Percentiles rank a stretch among this genome's conserved stretches.
Evolutionary conservation across 495 filamentous ascomycete species (phyloP).

Genomic region (Aspergillus leporis): DNA sequence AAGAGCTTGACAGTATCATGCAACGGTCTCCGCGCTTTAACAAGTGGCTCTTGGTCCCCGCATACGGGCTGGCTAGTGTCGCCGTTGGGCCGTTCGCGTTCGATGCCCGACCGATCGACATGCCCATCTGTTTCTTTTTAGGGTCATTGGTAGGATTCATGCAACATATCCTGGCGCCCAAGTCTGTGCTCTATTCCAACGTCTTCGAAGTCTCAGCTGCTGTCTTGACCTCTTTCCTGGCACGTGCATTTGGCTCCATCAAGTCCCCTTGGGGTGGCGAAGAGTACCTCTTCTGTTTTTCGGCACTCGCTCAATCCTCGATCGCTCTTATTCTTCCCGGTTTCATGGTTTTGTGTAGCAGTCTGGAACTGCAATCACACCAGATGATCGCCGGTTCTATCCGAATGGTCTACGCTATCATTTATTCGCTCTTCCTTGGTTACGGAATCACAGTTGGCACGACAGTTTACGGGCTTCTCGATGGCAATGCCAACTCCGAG

Average conservation of each 20-base stretch:
- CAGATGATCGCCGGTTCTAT: slow-evolving; percentile 89
- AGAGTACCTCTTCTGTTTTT: slow-evolving; percentile 77
- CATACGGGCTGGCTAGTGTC: slow-evolving; percentile 81
- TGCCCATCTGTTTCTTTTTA: slow-evolving; percentile 83
- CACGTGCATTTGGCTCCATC: slow-evolving; percentile 83
- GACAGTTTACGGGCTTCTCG: slow-evolving; percentile 82
- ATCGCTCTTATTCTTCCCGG: slow-evolving; percentile 93
- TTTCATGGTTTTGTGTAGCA: slow-evolving; percentile 78
- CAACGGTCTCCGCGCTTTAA: slow-evolving; percentile 63
- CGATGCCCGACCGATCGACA: slow-evolving; percentile 77
- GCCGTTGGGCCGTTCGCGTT: slow-evolving; percentile 86
- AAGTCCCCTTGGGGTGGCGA: slow-evolving; percentile 43
- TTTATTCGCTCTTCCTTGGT: slow-evolving; percentile 91
- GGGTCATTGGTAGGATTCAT: slow-evolving; percentile 80
- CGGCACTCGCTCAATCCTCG: slow-evolving; percentile 83
- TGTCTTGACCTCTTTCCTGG: slow-evolving; percentile 82
- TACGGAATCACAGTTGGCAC: slow-evolving; percentile 95
- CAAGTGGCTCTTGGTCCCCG: slow-evolving; percentile 69
- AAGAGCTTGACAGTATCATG: slow-evolving; percentile 68
- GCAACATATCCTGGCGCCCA: slow-evolving; percentile 76
- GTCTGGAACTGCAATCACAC: slow-evolving; percentile 83
- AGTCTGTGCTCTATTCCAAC: slow-evolving; percentile 75
- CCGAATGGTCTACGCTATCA: slow-evolving; percentile 93
- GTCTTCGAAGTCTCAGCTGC: slow-evolving; percentile 90
- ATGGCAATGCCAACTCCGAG: slow-evolving; percentile 67